phyloP scores from a whole-genome alignment of 1,139 yeast genomes.

The Candida mesenterica region DNA sequence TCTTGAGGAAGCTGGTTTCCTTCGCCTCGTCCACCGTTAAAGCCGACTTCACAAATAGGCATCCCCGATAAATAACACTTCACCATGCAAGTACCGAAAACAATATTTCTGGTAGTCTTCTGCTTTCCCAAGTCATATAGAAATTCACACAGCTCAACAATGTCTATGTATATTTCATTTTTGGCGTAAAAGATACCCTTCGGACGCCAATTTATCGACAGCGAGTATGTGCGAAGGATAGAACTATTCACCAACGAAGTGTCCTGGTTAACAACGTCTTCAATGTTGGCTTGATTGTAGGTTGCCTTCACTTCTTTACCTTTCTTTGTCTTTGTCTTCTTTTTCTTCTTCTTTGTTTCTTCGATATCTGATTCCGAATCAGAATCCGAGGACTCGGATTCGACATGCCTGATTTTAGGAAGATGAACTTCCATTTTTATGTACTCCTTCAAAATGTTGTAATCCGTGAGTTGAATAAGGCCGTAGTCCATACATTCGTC shows the following conservation, averaged over 20 bases:
- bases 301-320: conserved; percentile 31
- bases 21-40: conserved; percentile 31
- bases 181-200: conserved; percentile 48
- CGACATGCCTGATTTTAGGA: conserved; percentile 19
- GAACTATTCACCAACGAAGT: conserved; percentile 53
- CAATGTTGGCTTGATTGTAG: conserved; percentile 38
- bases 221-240: conserved; percentile 45
- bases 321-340: conserved; percentile 7
- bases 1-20: conserved; percentile 16
- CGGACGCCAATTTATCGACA: conserved; percentile 48
- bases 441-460: conserved; percentile 43
- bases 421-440: conserved; percentile 40
- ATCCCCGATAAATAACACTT: conserved; percentile 47
- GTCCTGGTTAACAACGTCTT: conserved; percentile 31
- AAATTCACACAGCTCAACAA: conserved; percentile 43
- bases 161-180: conserved; percentile 46
- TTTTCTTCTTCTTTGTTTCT: conserved; percentile 2
- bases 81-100: conserved; percentile 37
- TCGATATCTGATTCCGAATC: conserved; percentile 16
- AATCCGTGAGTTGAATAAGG: conserved; percentile 43
- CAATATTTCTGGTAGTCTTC: conserved; percentile 33
- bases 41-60: conserved; percentile 46
- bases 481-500: conserved; percentile 51
- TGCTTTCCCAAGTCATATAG: conserved; percentile 33
- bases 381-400: conserved; percentile 14